Conservation (phyloP, 129 eudicot genomes). For the Escallonia herrerae region DNA sequence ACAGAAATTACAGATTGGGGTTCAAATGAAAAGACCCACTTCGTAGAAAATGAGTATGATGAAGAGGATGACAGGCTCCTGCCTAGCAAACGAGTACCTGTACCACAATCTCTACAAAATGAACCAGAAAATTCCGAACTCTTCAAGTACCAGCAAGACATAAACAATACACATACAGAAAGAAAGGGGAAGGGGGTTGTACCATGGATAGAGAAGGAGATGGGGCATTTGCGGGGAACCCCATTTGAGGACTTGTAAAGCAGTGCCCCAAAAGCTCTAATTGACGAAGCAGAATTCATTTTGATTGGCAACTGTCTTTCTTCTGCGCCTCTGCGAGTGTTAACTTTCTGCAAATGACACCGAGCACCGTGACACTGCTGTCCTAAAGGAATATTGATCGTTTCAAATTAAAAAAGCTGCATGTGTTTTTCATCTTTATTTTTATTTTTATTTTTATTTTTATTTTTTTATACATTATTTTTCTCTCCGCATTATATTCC, state of each 20-base stretch:
- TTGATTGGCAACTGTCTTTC: no score
- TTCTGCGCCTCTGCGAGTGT: no score
- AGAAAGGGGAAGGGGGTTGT: conserved; percentile 17
- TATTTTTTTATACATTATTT: no score
- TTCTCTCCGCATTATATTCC: no score
- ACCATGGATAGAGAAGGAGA: conserved; percentile 31
- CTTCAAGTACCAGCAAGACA: not conserved
- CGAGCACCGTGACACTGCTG: no score
- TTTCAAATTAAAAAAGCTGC: no score
- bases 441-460: no score
- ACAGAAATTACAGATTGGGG: conserved; percentile 25
- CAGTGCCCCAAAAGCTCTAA: conserved; percentile 22
- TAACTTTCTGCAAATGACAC: no score
- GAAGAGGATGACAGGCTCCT: conserved; percentile 36
- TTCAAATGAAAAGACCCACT: conserved; percentile 28
- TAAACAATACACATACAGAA: not conserved
- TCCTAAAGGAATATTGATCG: no score
- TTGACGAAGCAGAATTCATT: no score
- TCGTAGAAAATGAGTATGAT: conserved; percentile 29
- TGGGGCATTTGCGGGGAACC: conserved; percentile 35
- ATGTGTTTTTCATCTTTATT: no score
- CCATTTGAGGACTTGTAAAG: conserved; percentile 45
- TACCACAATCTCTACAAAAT: conserved; percentile 1
- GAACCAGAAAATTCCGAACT: not conserved
- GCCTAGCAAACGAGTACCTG: conserved; percentile 36